Base-by-base conservation (phyloP, 208 protist genomes). In the Wallacemonas sp. region DNA sequence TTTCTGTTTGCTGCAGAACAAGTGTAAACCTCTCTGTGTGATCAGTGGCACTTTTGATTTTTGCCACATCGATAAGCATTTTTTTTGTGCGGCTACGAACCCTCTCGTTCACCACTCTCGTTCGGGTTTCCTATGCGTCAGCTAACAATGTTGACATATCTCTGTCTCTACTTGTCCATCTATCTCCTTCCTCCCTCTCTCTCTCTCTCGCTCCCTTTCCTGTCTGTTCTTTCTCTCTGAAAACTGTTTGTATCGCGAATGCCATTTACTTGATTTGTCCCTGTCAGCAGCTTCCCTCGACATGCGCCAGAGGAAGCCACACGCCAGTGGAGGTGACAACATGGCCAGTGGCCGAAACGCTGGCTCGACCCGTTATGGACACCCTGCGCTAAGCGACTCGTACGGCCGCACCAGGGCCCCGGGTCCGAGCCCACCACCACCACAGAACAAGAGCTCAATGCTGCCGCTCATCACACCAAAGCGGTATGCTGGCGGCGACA, bases 401-500 rank as follows among this genome's bases (percentile, higher is more conserved):
- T 39, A 58, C 14, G 52, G 52, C 9, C 26, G 52, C 26, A 58
- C 32, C 14, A 33, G 26, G 19, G 52, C 52, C 6, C 52, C 52
- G 16, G 52, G 52, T 2, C 30, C 52, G 30, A 39, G 17, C 52
- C 30, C 32, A 9, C 17, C 32, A 2, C n/a, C 29, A 12, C 19
- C 30, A 39, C 52, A 11, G 4, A 16, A 41, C n/a, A 27, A 3
- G 6, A 62, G 38, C 8, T 48, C 60, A 5, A 44, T 74, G 44
- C 61, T 70, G 33, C 58, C 63, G 9, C 57, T 70, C 27, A 49
- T 71, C 39, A 34, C 47, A 12, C 54, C 14, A 16, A 69, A 63
- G 21, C 44, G 34, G 12, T n/a, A 27, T 4, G 32, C 14, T 12
- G 2, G 4, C 23, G 21, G 21, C 29, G 60, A 48, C 3, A 29